Conservation (phyloP, 441 rosid species). For the Gossypium laxum region DNA sequence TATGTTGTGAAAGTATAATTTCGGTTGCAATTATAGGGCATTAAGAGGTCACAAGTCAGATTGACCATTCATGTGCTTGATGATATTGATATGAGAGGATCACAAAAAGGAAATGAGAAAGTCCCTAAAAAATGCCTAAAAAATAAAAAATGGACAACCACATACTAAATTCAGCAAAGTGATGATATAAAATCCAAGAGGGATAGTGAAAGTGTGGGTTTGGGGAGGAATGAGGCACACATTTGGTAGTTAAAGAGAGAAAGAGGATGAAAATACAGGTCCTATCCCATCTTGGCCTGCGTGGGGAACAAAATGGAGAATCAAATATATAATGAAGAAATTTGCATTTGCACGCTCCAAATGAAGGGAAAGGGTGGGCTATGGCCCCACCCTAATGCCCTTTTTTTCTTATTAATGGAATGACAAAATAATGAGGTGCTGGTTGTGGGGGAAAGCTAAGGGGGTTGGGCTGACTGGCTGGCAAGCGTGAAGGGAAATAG, state of each 20-base stretch:
- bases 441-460: background rate
- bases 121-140: background rate
- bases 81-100: background rate
- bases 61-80: constrained; percentile 4
- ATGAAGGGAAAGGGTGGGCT: background rate
- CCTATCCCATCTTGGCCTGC: background rate
- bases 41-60: background rate
- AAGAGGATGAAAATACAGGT: background rate
- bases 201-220: background rate
- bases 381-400: background rate
- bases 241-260: background rate
- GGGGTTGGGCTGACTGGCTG: background rate
- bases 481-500: constrained; percentile 3
- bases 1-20: no score
- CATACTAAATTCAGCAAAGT: background rate
- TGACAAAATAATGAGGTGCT: background rate
- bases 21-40: background rate
- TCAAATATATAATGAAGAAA: background rate
- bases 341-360: constrained; percentile 8
- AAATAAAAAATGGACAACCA: background rate
- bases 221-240: constrained; percentile 9
- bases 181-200: constrained; percentile 4
- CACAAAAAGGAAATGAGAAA: background rate
- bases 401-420: background rate
- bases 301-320: background rate